Percentiles rank a stretch among this genome's conserved stretches.
phyloP scores from a whole-genome alignment of 352 stramenopile genomes.

The Phytophthora sp. region DNA sequence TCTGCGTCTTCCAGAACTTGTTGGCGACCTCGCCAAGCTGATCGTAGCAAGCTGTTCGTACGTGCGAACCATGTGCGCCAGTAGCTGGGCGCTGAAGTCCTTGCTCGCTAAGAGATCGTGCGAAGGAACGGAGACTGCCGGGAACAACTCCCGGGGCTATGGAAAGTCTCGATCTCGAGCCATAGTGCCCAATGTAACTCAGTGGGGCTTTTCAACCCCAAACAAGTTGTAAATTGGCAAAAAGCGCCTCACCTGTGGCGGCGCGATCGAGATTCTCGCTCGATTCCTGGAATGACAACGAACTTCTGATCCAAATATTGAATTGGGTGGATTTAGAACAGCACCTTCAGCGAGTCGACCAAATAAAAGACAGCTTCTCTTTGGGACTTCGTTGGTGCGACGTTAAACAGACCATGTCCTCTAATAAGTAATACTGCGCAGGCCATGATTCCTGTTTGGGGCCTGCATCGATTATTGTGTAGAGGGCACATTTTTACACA shows the following conservation, averaged over 20 bases:
- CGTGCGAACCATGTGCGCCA: slow-evolving; percentile 46
- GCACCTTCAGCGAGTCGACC: slow-evolving; percentile 11
- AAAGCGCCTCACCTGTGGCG: neutral
- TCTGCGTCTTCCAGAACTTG: slow-evolving; percentile 49
- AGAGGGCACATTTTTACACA: slow-evolving; percentile 8
- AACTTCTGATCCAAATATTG: slow-evolving; percentile 28
- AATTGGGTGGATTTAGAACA: no score
- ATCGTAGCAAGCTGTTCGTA: slow-evolving; percentile 45
- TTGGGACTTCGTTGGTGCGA: no score
- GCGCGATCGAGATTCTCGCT: slow-evolving; percentile 17
- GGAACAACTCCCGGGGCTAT: slow-evolving; percentile 43
- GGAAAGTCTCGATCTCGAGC: slow-evolving; percentile 48
- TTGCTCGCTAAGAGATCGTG: slow-evolving; percentile 44
- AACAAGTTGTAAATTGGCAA: slow-evolving; percentile 34
- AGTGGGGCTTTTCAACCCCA: slow-evolving; percentile 8
- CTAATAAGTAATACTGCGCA: no score
- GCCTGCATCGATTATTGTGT: no score
- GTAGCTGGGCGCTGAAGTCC: slow-evolving; percentile 40
- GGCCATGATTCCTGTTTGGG: no score
- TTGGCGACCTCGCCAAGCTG: slow-evolving; percentile 37
- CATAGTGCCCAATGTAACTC: slow-evolving; percentile 24
- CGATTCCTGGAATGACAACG: slow-evolving; percentile 15
- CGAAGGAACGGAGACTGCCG: slow-evolving; percentile 35
- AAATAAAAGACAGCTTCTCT: no score
- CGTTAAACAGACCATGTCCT: no score